These are phyloP conservation scores for Alternaria longipes DNA, from an alignment of 2,329 filamentous ascomycete genomes.

Conservation along the genomic window DNA sequence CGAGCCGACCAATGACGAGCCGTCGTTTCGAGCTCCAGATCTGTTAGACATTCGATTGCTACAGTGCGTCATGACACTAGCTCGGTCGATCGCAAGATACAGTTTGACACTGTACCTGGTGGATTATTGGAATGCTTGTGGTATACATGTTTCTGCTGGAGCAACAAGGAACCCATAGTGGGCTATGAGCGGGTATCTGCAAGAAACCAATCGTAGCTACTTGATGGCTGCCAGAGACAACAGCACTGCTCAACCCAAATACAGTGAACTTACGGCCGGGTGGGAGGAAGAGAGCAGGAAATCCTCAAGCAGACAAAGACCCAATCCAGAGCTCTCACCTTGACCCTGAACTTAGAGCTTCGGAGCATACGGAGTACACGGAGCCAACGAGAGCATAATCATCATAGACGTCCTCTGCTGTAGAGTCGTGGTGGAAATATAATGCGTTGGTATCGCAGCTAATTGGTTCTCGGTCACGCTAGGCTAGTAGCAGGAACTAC, in stretches of 20 bases:
- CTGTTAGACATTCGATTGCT: background rate
- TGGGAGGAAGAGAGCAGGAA: background rate
- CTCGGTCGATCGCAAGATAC: background rate
- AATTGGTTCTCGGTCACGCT: background rate
- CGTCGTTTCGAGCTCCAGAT: background rate
- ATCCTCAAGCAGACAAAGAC: background rate
- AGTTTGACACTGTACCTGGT: background rate
- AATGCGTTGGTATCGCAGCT: background rate
- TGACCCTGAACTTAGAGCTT: background rate
- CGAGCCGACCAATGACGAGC: background rate
- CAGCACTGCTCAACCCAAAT: background rate
- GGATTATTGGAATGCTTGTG: background rate
- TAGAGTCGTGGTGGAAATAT: background rate
- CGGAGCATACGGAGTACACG: background rate
- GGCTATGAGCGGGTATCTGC: background rate
- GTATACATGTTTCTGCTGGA: background rate
- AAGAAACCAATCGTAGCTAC: background rate
- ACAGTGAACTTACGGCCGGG: background rate
- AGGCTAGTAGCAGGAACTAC: background rate
- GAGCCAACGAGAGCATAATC: background rate
- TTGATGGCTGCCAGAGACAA: background rate
- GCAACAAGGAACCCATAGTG: background rate
- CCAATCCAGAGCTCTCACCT: background rate
- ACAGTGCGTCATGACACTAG: background rate
- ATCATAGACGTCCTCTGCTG: background rate